Percentiles rank a stretch among this genome's conserved stretches.
Conservation (phyloP, 306 rosid species). For the Urtica urens region DNA sequence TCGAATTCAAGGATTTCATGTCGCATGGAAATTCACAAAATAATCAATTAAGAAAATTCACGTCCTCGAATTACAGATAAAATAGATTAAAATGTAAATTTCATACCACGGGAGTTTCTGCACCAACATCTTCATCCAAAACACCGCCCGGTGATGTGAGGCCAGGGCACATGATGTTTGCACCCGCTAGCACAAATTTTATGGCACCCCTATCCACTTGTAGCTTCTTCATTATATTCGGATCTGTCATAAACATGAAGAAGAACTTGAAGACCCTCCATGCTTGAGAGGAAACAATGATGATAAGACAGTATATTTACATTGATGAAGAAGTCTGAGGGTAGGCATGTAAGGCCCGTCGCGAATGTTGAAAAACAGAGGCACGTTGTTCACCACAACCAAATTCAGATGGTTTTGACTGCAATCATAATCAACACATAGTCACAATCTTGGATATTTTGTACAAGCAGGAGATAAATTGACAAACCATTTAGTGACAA, state of each 20-base stretch:
- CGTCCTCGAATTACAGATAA: background rate
- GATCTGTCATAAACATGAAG: slow-evolving; percentile 49
- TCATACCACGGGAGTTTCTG: slow-evolving; percentile 89
- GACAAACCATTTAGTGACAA: slow-evolving; percentile 83
- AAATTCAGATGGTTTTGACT: slow-evolving; percentile 97
- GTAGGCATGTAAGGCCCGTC: slow-evolving; percentile 99
- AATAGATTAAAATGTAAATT: slow-evolving; percentile 1
- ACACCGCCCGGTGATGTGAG: slow-evolving; percentile 91
- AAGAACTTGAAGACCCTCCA: background rate
- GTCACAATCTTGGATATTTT: background rate
- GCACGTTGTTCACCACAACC: slow-evolving; percentile 87
- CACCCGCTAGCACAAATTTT: slow-evolving; percentile 87
- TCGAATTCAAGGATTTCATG: slow-evolving; percentile 8
- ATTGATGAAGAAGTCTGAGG: slow-evolving; percentile 88
- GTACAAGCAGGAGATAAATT: slow-evolving; percentile 8
- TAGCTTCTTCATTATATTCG: slow-evolving; percentile 78
- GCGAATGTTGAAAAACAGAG: slow-evolving; percentile 83
- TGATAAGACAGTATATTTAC: slow-evolving; percentile 37
- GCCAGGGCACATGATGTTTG: slow-evolving; percentile 99
- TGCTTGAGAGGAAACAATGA: background rate
- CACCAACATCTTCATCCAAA: slow-evolving; percentile 76
- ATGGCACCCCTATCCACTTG: slow-evolving; percentile 96
- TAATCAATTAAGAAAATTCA: slow-evolving; percentile 1
- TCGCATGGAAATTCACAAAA: slow-evolving; percentile 3
- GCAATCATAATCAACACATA: slow-evolving; percentile 16